Base-by-base conservation (phyloP, 805 yeast species). In the Candida oleophila region DNA sequence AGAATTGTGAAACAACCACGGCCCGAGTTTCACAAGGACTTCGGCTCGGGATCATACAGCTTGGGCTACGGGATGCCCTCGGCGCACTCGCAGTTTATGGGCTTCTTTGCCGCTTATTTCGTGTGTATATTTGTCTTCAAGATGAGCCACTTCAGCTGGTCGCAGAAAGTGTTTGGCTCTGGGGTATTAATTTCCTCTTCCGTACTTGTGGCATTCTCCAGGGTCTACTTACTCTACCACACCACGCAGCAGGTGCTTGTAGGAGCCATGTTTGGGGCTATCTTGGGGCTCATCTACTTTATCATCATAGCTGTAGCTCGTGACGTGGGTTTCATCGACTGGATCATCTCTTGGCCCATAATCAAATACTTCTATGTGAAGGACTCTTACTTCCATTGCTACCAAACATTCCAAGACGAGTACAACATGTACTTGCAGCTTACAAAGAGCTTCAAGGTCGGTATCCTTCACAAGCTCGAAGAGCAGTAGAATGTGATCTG, bases 51-150 rank as follows among this genome's bases (percentile, higher is more conserved):
- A 21, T 74, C 69, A 21, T 60, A 60, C 38, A 64, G 80, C 48
- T 74, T 86, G 51, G 83, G 86, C 0, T 90, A 85, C 62, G 99
- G 99, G 0, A 92, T 92, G 97, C 99, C 99, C 0, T 83, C 91
- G 44, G 97, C 99, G 1, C 99, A 92, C 65, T 82, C 96, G 0
- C 99, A 92, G 67, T 94, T 91, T 64, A 87, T 92, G 90, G 95
- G 96, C 2, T 94, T 82, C 61, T 82, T 86, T 52, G 76, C 81
- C n/a, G 69, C 77, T 5, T 87, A 83, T 59, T 68, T 76, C 50
- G 55, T 73, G 2, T 71, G 86, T 48, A 76, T 47, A 46, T 65
- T 63, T 53, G 62, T 52, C 67, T 75, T 59, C 68, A 81, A 80
- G 63, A 68, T 51, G 59, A 65, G 39, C 12, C 59, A 55, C 36